Conservation (phyloP, 2,329 filamentous ascomycete species). For the Fonsecaea multimorphosa region DNA sequence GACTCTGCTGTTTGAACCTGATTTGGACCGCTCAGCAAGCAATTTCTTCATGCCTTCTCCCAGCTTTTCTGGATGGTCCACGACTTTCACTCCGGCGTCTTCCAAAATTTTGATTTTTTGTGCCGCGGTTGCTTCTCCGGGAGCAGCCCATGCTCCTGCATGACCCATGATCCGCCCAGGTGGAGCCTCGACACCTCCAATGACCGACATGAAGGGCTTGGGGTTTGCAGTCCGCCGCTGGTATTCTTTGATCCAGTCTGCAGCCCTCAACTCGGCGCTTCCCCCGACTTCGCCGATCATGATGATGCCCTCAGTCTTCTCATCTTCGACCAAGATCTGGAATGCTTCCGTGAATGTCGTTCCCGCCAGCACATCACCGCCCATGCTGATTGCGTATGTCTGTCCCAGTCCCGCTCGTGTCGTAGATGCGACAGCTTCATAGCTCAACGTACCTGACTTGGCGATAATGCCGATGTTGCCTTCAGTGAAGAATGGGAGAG, state of each 20-base stretch:
- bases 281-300: constrained; percentile 76
- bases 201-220: constrained; percentile 76
- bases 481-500: constrained; percentile 71
- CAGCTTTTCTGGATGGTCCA: constrained; percentile 78
- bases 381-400: constrained; percentile 77
- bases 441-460: constrained; percentile 81
- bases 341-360: constrained; percentile 76
- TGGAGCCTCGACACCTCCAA: constrained; percentile 70
- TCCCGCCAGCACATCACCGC: constrained; percentile 75
- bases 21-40: constrained; percentile 52
- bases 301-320: constrained; percentile 73
- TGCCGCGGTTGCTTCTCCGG: constrained; percentile 68
- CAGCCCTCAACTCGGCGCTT: constrained; percentile 71
- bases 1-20: constrained; percentile 43
- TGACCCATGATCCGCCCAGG: constrained; percentile 76
- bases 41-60: constrained; percentile 70
- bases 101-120: constrained; percentile 72
- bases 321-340: constrained; percentile 68
- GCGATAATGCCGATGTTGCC: constrained; percentile 76
- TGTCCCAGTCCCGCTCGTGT: constrained; percentile 77
- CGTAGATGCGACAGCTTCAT: constrained; percentile 77
- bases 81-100: constrained; percentile 70
- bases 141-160: constrained; percentile 73
- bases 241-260: constrained; percentile 75
- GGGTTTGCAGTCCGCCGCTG: constrained; percentile 61